phyloP scores from a whole-genome alignment of 1,139 yeast species.

The Sugiyamaella japonica region DNA sequence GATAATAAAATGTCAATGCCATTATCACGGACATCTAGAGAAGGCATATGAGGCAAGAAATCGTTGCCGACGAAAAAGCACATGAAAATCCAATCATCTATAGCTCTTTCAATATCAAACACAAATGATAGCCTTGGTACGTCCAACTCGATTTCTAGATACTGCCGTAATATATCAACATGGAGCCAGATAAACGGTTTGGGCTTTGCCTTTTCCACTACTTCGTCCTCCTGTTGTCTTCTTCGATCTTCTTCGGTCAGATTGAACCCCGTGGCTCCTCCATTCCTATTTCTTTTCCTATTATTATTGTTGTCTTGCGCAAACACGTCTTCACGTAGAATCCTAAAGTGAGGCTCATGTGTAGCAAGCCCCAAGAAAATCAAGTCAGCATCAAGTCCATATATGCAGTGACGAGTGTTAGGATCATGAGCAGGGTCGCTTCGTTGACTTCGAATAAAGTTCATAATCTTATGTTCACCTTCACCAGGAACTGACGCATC shows the following conservation, averaged over 20 bases:
- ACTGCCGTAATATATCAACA: conserved; percentile 82
- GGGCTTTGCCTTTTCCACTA: conserved; percentile 56
- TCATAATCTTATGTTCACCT: conserved; percentile 99
- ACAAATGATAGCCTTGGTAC: conserved; percentile 70
- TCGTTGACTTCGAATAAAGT: conserved; percentile 80
- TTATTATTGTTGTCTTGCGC: conserved; percentile 64
- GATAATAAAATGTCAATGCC: conserved; percentile 80
- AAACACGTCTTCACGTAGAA: conserved; percentile 94
- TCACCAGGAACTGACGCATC: conserved; percentile 99
- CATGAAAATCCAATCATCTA: conserved; percentile 99
- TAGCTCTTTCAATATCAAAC: conserved; percentile 89
- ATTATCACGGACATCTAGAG: conserved; percentile 91
- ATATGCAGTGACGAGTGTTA: conserved; percentile 90
- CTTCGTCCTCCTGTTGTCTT: conserved; percentile 56
- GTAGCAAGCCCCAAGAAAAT: conserved; percentile 95
- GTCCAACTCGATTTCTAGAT: conserved; percentile 73
- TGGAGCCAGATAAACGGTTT: conserved; percentile 96
- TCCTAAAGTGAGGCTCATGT: conserved; percentile 95
- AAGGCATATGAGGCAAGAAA: conserved; percentile 95
- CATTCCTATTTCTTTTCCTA: conserved; percentile 39
- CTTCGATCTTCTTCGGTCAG: conserved; percentile 40
- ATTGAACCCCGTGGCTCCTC: conserved; percentile 23
- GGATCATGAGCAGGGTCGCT: conserved; percentile 74
- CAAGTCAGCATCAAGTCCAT: conserved; percentile 97
- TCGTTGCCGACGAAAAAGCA: conserved; percentile 99